Base-by-base conservation (phyloP, 306 rosid species). In the Astragalus membranaceus region DNA sequence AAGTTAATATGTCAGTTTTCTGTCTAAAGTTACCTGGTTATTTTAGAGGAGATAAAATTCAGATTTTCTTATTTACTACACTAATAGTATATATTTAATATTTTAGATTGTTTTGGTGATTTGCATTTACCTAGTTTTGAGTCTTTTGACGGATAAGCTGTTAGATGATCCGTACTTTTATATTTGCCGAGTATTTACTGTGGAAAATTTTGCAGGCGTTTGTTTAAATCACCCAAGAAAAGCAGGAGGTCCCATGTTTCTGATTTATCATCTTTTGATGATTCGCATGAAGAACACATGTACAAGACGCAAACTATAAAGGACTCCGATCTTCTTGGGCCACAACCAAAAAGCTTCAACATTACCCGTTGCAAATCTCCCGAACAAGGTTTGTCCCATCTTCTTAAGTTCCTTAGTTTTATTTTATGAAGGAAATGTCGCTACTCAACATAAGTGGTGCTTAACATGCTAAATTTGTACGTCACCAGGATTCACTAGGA, bases 141-240 rank as follows among this genome's bases (percentile, higher is more conserved):
- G 50, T 42, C 7, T 42, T 41, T 41, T 14, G 54, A 71, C 14
- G 10, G 14, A 12, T 36, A 57, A 56, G 6, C 54, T 67, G 47
- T 74, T 8, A 47, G 53, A 66, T 54, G 15, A 36, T 63, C 1
- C 6, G 20, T 20, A n/a, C n/a, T n/a, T n/a, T n/a, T n/a, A n/a
- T n/a, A n/a, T n/a, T n/a, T n/a, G n/a, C n/a, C 23, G 23, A 20
- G 63, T 57, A 55, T 76, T 49, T 8, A 43, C 20, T 71, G 20
- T 23, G 75, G 60, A 71, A 46, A 43, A 7, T 75, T 78, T 42
- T 73, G 86, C 91, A 93, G 97, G 90, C 84, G 74, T 56, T 69
- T 82, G 61, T 54, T 74, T 65, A 85, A 87, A 84, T 83, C 87
- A 54, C 82, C 84, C 35, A 84, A 79, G 84, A 87, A 75, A 81